Percentiles rank a stretch among this genome's conserved stretches.
phyloP scores from a whole-genome alignment of 202 grass and related monocot genomes.

The Carex arenaria region DNA sequence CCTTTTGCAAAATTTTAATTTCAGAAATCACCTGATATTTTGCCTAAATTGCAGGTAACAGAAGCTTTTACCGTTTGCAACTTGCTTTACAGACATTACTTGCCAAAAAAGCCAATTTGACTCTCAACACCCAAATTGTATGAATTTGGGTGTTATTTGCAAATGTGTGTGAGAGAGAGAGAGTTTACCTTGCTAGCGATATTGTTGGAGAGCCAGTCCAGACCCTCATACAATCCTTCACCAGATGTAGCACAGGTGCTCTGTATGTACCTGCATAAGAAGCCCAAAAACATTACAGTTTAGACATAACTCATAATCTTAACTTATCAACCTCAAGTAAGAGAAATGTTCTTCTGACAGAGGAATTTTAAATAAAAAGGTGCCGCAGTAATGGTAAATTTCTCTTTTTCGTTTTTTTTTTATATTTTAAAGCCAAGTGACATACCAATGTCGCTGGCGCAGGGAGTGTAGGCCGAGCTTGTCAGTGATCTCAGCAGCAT shows the following conservation, averaged over 20 bases:
- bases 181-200: constrained; percentile 65
- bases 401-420: not conserved
- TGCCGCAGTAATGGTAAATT: not conserved
- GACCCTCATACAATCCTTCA: constrained; percentile 77
- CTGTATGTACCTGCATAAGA: constrained; percentile 64
- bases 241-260: constrained; percentile 82
- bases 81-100: not conserved
- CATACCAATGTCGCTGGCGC: constrained; percentile 76
- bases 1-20: not conserved
- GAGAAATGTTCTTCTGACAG: not conserved
- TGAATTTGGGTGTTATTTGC: not conserved
- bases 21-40: not conserved
- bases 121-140: not conserved
- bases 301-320: not conserved
- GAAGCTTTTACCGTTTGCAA: not conserved
- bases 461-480: constrained; percentile 74
- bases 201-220: constrained; percentile 88
- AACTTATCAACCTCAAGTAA: not conserved
- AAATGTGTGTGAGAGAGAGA: not conserved
- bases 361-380: not conserved
- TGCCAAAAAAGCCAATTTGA: not conserved
- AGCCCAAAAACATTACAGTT: not conserved
- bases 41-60: not conserved
- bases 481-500: constrained; percentile 72
- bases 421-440: not conserved